Percentiles rank a stretch among this genome's conserved stretches.
These are phyloP conservation scores for Talaromyces sp. DNA, from an alignment of 2,329 filamentous ascomycete genomes.

Conservation along the genomic window DNA sequence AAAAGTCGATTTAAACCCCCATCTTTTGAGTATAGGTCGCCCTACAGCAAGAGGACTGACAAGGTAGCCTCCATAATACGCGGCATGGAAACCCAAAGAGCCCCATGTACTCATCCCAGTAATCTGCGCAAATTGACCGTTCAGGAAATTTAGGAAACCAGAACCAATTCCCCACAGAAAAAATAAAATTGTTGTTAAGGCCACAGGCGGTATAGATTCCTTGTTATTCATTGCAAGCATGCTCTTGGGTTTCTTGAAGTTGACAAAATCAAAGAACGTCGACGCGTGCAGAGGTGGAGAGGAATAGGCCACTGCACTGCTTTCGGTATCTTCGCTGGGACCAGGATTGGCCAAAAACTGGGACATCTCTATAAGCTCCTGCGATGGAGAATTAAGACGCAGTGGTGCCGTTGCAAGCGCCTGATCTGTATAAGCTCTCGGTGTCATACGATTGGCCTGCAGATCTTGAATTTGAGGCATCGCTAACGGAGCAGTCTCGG, in stretches of 20 bases:
- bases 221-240: constrained; percentile 54
- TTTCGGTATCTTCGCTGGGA: constrained; percentile 29
- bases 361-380: constrained; percentile 36
- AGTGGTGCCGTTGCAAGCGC: constrained; percentile 11
- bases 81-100: constrained; percentile 50
- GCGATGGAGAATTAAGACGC: constrained; percentile 11
- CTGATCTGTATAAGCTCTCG: constrained; percentile 15
- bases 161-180: constrained; percentile 90
- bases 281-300: constrained; percentile 37
- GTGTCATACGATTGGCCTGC: not conserved
- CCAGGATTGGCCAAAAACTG: constrained; percentile 51
- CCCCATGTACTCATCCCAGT: constrained; percentile 35
- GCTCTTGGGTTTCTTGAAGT: constrained; percentile 52
- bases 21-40: constrained; percentile 50
- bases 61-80: constrained; percentile 57
- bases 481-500: constrained; percentile 1
- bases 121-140: constrained; percentile 55
- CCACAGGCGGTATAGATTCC: constrained; percentile 54
- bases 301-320: constrained; percentile 32
- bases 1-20: constrained; percentile 60
- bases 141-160: constrained; percentile 76
- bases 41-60: constrained; percentile 53
- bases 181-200: constrained; percentile 72
- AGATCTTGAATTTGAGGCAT: not conserved
- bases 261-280: constrained; percentile 59